These are phyloP conservation scores for Cubamyces sp. DNA, from an alignment of 768 basidiomycete genomes.

Conservation along the genomic window DNA sequence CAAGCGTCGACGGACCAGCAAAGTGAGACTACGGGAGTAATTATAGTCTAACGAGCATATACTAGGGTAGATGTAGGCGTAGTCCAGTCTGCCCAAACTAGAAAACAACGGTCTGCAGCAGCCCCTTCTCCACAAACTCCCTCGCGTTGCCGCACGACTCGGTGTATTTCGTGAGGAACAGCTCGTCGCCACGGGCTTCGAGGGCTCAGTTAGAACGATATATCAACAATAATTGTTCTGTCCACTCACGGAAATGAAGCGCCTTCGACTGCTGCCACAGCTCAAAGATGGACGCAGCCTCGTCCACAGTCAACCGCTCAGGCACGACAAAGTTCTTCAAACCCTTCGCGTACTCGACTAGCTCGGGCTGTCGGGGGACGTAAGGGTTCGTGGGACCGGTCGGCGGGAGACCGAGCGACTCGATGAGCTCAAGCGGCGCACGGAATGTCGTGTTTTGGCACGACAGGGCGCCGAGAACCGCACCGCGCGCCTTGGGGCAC, in stretches of 20 bases:
- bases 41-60: background rate
- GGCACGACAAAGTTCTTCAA: slow-evolving; percentile 57
- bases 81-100: background rate
- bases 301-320: slow-evolving; percentile 58
- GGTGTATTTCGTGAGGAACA: slow-evolving; percentile 78
- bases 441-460: slow-evolving; percentile 60
- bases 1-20: background rate
- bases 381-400: slow-evolving; percentile 55
- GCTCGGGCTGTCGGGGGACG: slow-evolving; percentile 51
- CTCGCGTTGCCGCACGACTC: slow-evolving; percentile 80
- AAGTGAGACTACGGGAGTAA: background rate
- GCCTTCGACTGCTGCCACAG: slow-evolving; percentile 71
- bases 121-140: slow-evolving; percentile 61
- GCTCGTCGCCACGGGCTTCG: slow-evolving; percentile 58
- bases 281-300: slow-evolving; percentile 78
- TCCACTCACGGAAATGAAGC: slow-evolving; percentile 43
- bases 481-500: slow-evolving; percentile 61
- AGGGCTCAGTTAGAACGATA: background rate
- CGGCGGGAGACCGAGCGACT: slow-evolving; percentile 56
- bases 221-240: background rate
- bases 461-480: slow-evolving; percentile 72
- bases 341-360: slow-evolving; percentile 59
- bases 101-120: slow-evolving; percentile 28
- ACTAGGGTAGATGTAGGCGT: slow-evolving; percentile 4
- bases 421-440: slow-evolving; percentile 63